Base-by-base conservation (phyloP, 441 rosid species). In the Flueggea neowawraea region DNA sequence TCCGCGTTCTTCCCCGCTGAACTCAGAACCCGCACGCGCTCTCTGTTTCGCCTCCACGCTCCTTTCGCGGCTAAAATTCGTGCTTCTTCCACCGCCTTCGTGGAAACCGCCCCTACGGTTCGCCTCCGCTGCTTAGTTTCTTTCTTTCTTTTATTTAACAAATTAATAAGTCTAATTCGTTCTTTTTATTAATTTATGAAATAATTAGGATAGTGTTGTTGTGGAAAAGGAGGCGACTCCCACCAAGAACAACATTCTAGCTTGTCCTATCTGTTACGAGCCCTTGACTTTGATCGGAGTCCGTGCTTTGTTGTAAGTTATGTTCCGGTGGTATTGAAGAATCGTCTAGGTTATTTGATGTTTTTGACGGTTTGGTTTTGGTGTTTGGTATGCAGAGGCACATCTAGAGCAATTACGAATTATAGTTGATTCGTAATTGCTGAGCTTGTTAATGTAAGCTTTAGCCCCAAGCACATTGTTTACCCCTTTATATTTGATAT, bases 181-280 rank as follows among this genome's bases (percentile, higher is more conserved):
- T 2, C 28, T 22, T 22, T 22, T 22, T 22, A 22, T 22, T 22
- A 22, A 22, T 22, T 22, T 22, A 22, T 22, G 28, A 22, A 22
- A 22, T 22, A 22, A 22, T 22, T 22, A 22, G 28, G 28, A 22
- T 22, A 22, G 28, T 22, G 28, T 22, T 22, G 2, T 22, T 22
- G 28, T 22, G 28, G 72, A 75, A 16, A 73, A 70, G 61, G 75
- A 79, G 43, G 75, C 61, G 31, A 53, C 54, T 22, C 28, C 28
- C 49, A n/a, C 32, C 9, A 65, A 52, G 62, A 67, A 64, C 50
- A 71, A 64, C 67, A 58, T 78, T 54, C 68, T 90, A 54, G 97
- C 93, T 61, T 90, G 93, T 66, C 97, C 97, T 13, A 74, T 90
- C 13, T 88, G 97, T 71, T 88, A 80, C 62, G 32, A 62, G 63